Percentiles rank a stretch among this genome's conserved stretches.
Evolutionary conservation across 78 protist species (phyloP).

Genomic region (Protostelium mycophagum): DNA sequence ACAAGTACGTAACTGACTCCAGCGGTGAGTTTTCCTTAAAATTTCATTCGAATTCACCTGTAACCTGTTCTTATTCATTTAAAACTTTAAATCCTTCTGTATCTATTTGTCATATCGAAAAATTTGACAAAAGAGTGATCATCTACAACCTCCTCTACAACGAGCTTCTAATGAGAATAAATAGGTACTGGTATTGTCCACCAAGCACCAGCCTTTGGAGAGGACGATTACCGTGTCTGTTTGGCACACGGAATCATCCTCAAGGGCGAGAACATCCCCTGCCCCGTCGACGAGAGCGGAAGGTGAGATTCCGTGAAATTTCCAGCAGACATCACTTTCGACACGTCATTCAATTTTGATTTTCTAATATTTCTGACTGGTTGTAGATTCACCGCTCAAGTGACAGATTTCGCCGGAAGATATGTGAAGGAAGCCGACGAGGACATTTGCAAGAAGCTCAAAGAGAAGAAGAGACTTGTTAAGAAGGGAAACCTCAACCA

Average conservation of each 20-base stretch:
- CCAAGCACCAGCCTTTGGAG: constrained; percentile 99
- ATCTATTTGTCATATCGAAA: too few species aligned
- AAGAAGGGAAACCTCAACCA: constrained; percentile 72
- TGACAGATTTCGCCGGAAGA: constrained; percentile 86
- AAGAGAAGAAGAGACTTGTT: constrained; percentile 70
- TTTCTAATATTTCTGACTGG: too few species aligned
- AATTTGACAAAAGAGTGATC: not conserved
- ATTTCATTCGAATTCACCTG: too few species aligned
- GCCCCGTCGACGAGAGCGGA: constrained; percentile 98
- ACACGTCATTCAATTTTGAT: not conserved
- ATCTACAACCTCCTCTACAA: not conserved
- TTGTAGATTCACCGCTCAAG: constrained; percentile 89
- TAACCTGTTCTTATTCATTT: not conserved
- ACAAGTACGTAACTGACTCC: constrained; percentile 90
- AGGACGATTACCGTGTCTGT: constrained; percentile 98
- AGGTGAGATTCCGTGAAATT: too few species aligned
- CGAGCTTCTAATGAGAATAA: too few species aligned
- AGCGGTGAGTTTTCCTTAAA: too few species aligned
- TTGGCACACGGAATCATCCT: constrained; percentile 65
- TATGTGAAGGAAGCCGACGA: constrained; percentile 89
- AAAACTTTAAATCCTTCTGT: too few species aligned
- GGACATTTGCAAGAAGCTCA: constrained; percentile 75
- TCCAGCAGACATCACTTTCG: too few species aligned
- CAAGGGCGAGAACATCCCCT: constrained; percentile 57
- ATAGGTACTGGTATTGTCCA: constrained; percentile 99